phyloP scores from a whole-genome alignment of 306 rosid species.

The Clitoria ternatea region DNA sequence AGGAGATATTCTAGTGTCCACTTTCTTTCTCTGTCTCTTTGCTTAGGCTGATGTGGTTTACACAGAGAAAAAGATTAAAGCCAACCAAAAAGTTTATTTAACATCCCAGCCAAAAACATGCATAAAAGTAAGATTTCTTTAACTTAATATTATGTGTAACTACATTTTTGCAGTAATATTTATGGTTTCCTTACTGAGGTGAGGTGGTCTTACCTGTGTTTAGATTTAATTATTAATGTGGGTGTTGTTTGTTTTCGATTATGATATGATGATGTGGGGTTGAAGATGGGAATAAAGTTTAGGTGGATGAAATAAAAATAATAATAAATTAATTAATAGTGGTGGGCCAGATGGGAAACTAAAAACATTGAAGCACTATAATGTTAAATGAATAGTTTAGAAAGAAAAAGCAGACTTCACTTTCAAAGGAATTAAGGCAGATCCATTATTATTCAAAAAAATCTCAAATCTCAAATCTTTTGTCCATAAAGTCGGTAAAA shows the following conservation, averaged over 20 bases:
- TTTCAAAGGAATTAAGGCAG: conserved; percentile 27
- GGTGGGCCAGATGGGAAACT: conserved; percentile 23
- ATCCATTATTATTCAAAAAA: conserved; percentile 22
- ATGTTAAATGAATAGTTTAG: not conserved
- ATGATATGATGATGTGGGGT: conserved; percentile 19
- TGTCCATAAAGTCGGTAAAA: too few relatives aligned
- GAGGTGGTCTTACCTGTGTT: not conserved
- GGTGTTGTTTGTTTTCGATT: conserved; percentile 16
- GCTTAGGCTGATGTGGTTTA: conserved; percentile 13
- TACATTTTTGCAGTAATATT: not conserved
- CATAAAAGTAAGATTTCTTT: not conserved
- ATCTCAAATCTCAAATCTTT: not conserved
- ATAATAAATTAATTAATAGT: not conserved
- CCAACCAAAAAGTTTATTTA: not conserved
- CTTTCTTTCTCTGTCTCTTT: conserved; percentile 20
- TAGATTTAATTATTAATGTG: not conserved
- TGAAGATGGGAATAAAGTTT: conserved; percentile 26
- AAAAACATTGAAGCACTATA: conserved; percentile 4
- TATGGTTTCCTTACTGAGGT: not conserved
- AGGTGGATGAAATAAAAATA: conserved; percentile 20
- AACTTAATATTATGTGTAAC: not conserved
- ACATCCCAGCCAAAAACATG: not conserved
- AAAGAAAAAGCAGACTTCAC: conserved; percentile 25
- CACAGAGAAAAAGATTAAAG: not conserved
- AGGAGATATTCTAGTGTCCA: conserved; percentile 22